Percentiles rank a stretch among this genome's conserved stretches.
These are phyloP conservation scores for Globisporangium middletonii DNA, from an alignment of 352 stramenopile species.

Conservation along the genomic window DNA sequence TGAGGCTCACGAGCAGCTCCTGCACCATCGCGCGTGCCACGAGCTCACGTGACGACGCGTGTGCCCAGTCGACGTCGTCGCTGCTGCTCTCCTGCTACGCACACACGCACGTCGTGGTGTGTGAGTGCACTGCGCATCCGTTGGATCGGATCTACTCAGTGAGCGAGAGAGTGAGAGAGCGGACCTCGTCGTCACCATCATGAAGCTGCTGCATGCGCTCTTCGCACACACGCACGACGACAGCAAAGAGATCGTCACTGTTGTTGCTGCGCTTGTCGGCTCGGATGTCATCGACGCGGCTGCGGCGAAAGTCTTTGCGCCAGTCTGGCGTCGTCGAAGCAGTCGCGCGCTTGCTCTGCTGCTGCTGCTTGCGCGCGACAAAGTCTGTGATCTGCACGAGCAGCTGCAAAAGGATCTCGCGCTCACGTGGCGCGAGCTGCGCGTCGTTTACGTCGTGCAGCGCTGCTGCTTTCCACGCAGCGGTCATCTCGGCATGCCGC, in stretches of 20 bases:
- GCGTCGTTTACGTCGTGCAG: not conserved
- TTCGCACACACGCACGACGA: slow-evolving; percentile 50
- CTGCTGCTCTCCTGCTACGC: not conserved
- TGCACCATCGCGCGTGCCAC: slow-evolving; percentile 66
- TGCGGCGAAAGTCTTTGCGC: slow-evolving; percentile 14
- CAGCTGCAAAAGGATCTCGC: slow-evolving; percentile 35
- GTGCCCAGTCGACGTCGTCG: slow-evolving; percentile 14
- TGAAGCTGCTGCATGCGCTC: slow-evolving; percentile 34
- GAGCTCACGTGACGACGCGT: slow-evolving; percentile 27
- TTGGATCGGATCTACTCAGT: too few relatives aligned
- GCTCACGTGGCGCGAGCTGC: slow-evolving; percentile 14
- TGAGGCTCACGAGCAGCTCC: slow-evolving; percentile 51
- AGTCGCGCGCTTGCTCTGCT: slow-evolving; percentile 16
- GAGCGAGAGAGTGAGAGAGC: not conserved
- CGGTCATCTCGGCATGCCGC: not conserved
- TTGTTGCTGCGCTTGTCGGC: not conserved
- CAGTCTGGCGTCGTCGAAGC: slow-evolving; percentile 11
- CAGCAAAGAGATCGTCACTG: slow-evolving; percentile 31
- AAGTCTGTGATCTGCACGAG: slow-evolving; percentile 50
- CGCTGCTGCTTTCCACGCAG: not conserved
- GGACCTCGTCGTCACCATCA: slow-evolving; percentile 4
- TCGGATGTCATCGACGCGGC: not conserved
- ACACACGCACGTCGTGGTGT: not conserved
- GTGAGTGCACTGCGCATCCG: too few relatives aligned
- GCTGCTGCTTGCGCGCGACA: slow-evolving; percentile 36